Percentiles rank a stretch among this genome's conserved stretches.
Conservation (phyloP, 2,329 filamentous ascomycete genomes). For the Cytospora paraplurivora region DNA sequence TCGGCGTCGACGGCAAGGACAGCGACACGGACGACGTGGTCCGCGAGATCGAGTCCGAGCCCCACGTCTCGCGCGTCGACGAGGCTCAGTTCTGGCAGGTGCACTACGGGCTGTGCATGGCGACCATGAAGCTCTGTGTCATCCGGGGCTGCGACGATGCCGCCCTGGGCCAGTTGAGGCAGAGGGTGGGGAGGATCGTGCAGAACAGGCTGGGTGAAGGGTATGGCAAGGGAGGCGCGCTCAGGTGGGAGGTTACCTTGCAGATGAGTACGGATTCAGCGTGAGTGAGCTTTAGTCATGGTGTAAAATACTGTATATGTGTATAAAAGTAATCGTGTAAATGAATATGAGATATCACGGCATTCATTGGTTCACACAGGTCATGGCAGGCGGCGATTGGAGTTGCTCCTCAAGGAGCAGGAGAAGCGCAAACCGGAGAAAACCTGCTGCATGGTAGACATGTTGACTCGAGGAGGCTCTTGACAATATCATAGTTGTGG, state of each 20-base stretch:
- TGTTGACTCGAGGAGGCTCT: neutral
- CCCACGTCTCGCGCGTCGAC: conserved; percentile 74
- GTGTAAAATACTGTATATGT: conserved; percentile 9
- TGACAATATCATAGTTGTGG: neutral
- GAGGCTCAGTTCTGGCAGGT: conserved; percentile 98
- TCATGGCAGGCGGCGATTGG: neutral
- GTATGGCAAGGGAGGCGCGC: conserved; percentile 75
- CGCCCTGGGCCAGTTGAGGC: conserved; percentile 70
- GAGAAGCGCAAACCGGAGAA: neutral
- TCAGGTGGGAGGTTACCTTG: conserved; percentile 91
- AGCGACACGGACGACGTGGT: conserved; percentile 68
- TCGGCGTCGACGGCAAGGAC: conserved; percentile 28
- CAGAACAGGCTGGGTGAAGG: conserved; percentile 85
- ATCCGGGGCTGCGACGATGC: conserved; percentile 66
- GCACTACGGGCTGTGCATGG: conserved; percentile 95
- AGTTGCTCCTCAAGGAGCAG: neutral
- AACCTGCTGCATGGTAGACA: neutral
- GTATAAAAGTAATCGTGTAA: neutral
- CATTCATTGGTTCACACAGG: neutral
- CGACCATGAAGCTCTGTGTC: conserved; percentile 82
- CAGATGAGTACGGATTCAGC: conserved; percentile 61
- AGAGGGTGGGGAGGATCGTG: conserved; percentile 75
- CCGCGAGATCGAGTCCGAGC: conserved; percentile 80
- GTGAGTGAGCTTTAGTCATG: conserved; percentile 8
- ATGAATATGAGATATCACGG: neutral